Conservation (phyloP, 1,284 basidiomycete species). For the Rhodotorula sp. region DNA sequence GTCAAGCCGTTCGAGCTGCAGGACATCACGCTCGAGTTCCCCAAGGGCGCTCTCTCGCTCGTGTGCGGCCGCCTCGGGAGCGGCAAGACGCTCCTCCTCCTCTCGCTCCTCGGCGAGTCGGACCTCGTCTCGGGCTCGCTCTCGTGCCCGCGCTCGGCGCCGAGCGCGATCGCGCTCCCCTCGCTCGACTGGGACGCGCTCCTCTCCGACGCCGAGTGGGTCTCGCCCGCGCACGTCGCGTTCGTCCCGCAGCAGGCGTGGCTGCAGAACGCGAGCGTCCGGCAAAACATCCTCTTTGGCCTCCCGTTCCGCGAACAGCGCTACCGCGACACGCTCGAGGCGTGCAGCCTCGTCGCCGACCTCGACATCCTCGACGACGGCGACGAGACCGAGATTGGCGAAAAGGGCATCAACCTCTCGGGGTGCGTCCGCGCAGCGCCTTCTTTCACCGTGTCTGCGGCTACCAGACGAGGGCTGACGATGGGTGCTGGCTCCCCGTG, state of each 20-base stretch:
- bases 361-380: slow-evolving; percentile 93
- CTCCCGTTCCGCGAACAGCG: slow-evolving; percentile 73
- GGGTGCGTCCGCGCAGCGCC: slow-evolving; percentile 53
- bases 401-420: slow-evolving; percentile 71
- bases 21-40: slow-evolving; percentile 78
- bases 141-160: slow-evolving; percentile 76
- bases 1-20: slow-evolving; percentile 67
- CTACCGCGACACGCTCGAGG: slow-evolving; percentile 74
- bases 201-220: slow-evolving; percentile 64
- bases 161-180: slow-evolving; percentile 67
- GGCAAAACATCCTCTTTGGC: slow-evolving; percentile 91
- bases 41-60: slow-evolving; percentile 70
- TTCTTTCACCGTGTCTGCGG: not conserved
- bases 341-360: slow-evolving; percentile 75
- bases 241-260: slow-evolving; percentile 90
- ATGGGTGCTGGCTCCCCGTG: too few species aligned
- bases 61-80: slow-evolving; percentile 66
- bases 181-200: slow-evolving; percentile 39
- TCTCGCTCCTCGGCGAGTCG: slow-evolving; percentile 83
- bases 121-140: slow-evolving; percentile 79
- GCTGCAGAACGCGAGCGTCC: slow-evolving; percentile 89
- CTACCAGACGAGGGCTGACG: not conserved
- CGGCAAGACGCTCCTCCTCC: slow-evolving; percentile 74
- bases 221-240: slow-evolving; percentile 73
- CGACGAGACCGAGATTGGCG: slow-evolving; percentile 87